Evolutionary conservation across 805 yeast species (phyloP), one percentile per base, ranked within the genome.

Genomic region (Nakazawaea pomicola): DNA sequence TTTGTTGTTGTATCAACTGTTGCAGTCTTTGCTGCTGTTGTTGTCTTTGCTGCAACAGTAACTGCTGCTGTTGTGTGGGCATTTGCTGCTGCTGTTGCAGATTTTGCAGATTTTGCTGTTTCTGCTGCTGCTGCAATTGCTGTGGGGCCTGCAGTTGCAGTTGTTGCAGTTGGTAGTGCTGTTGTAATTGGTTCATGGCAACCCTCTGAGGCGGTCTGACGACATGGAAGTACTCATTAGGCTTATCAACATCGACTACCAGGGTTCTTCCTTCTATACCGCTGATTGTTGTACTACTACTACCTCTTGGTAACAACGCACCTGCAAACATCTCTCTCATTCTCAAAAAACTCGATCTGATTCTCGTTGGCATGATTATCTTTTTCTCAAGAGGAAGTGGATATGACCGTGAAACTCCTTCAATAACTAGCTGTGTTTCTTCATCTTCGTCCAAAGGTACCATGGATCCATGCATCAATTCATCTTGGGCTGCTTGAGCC

Each of bases 241-340:
- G 74, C 30, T 76, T 74, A 46, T 80, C 93, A 11, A 86, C 76
- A 56, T 84, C 83, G 43, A 85, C 74, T 36, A 81, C 74, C 1
- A 87, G 83, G 35, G 89, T 78, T 41, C 93, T 71, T n/a, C 93
- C 90, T 55, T 80, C 83, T 38, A 84, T 63, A 4, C 89, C 85
- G 11, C 95, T 95, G 6, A 77, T 95, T 6, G 78, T 74, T 39
- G 75, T 75, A 43, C 68, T 69, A 42, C 72, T 62, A 1, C 74
- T 64, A 25, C 80, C 74, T 31, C 85, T 72, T 9, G 79, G 87
- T 8, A 84, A 67, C 11, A 85, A 70, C 2, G 96, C 91, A 45
- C 85, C 77, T 1, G 96, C 95, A 62, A 91, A 85, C 81, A 90
- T 86, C 58, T 93, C 99, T 49, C 98, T 73, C 85, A 88, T 83